These are phyloP conservation scores for Daldinia bambusicola DNA, from an alignment of 495 filamentous ascomycete species.

Conservation along the genomic window DNA sequence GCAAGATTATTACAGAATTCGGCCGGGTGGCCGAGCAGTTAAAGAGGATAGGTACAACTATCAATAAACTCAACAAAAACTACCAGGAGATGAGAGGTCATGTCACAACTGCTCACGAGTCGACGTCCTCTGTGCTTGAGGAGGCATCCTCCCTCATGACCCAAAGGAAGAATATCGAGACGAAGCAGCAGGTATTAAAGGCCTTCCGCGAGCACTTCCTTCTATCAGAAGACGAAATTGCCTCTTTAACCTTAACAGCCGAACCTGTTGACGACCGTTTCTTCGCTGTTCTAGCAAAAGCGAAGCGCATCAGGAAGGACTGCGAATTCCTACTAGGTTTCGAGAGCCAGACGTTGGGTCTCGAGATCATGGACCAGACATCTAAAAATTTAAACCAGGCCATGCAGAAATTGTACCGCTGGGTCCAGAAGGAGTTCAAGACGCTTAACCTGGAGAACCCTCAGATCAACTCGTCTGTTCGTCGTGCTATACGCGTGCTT, in stretches of 20 bases:
- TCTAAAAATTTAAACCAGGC: constrained; percentile 86
- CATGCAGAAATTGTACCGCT: constrained; percentile 94
- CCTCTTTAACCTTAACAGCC: constrained; percentile 74
- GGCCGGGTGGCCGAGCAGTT: constrained; percentile 94
- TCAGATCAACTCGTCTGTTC: constrained; percentile 86
- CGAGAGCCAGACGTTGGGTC: constrained; percentile 85
- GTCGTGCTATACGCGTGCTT: constrained; percentile 84
- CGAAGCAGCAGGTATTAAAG: constrained; percentile 84
- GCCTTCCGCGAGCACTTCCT: constrained; percentile 88
- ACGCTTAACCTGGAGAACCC: constrained; percentile 93
- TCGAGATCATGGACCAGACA: constrained; percentile 91
- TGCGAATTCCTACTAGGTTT: constrained; percentile 89
- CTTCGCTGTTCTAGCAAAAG: constrained; percentile 80
- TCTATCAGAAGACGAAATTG: constrained; percentile 80
- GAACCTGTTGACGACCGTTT: constrained; percentile 88
- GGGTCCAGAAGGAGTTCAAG: constrained; percentile 95
- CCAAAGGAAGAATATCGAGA: constrained; percentile 80
- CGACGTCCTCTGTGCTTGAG: constrained; percentile 79
- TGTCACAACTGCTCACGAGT: constrained; percentile 75
- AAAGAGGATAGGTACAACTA: constrained; percentile 80
- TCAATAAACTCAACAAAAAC: constrained; percentile 79
- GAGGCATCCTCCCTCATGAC: constrained; percentile 80
- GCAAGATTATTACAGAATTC: constrained; percentile 89
- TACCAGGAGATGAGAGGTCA: constrained; percentile 84
- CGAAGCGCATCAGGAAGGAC: constrained; percentile 87